Percentiles rank a stretch among this genome's conserved stretches.
Evolutionary conservation across 345 rosid species (phyloP).

Genomic region (Lagerstroemia speciosa): DNA sequence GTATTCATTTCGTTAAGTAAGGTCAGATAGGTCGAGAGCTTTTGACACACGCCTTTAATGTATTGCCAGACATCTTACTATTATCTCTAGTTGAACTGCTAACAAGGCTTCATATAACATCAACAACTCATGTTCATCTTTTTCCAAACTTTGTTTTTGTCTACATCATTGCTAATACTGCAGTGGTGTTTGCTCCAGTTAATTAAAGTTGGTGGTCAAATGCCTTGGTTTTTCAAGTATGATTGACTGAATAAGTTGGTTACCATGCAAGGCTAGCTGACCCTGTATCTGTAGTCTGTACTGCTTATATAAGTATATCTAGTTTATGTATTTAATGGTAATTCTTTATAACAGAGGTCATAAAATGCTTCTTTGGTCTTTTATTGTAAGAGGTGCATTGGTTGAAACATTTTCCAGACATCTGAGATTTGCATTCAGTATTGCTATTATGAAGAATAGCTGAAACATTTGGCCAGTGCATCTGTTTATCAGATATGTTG

Average conservation of each 20-base stretch:
- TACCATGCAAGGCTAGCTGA: neutral
- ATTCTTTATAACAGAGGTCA: neutral
- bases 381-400: neutral
- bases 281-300: neutral
- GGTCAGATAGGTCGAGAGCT: neutral
- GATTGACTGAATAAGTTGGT: neutral
- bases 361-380: neutral
- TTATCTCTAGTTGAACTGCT: neutral
- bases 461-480: neutral
- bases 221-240: neutral
- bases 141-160: neutral
- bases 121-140: neutral
- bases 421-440: neutral
- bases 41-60: neutral
- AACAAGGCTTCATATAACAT: neutral
- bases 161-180: neutral
- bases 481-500: neutral
- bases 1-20: conserved; percentile 2
- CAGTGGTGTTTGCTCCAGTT: neutral
- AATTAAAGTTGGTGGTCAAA: neutral
- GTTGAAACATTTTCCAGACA: neutral
- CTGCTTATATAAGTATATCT: neutral
- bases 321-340: neutral
- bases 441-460: neutral
- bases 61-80: neutral